These are phyloP conservation scores for Penicillium paneum DNA, from an alignment of 2,329 filamentous ascomycete species.

Conservation along the genomic window DNA sequence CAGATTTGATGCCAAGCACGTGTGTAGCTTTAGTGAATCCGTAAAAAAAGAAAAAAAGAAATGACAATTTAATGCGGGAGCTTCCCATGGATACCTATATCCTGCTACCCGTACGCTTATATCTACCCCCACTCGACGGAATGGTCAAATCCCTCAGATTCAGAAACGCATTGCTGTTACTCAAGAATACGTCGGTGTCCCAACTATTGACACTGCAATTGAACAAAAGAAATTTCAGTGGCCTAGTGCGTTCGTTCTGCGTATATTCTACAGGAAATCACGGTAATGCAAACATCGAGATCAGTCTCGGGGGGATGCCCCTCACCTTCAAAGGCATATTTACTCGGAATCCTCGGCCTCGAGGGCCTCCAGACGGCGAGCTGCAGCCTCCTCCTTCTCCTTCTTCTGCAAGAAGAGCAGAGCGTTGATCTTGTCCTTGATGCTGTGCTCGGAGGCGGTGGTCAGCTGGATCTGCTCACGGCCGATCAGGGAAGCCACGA, in stretches of 20 bases:
- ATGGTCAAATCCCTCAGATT: neutral
- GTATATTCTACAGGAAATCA: slow-evolving; percentile 37
- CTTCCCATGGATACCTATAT: neutral
- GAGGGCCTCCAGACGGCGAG: slow-evolving; percentile 29
- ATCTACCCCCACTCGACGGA: neutral
- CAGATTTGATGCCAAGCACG: neutral
- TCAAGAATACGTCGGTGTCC: neutral
- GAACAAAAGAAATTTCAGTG: slow-evolving; percentile 27
- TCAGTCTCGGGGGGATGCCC: slow-evolving; percentile 14
- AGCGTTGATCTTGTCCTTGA: slow-evolving; percentile 52
- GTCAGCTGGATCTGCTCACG: slow-evolving; percentile 67
- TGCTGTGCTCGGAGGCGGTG: slow-evolving; percentile 35
- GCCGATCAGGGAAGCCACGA: slow-evolving; percentile 76
- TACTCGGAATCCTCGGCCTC: slow-evolving; percentile 35
- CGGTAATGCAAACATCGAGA: slow-evolving; percentile 29
- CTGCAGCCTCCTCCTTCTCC: slow-evolving; percentile 45
- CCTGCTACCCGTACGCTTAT: neutral
- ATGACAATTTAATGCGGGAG: neutral
- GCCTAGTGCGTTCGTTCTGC: slow-evolving; percentile 27
- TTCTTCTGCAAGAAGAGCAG: slow-evolving; percentile 50
- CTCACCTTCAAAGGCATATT: slow-evolving; percentile 18
- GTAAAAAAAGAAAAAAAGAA: neutral
- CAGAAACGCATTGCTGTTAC: neutral
- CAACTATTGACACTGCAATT: slow-evolving; percentile 10
- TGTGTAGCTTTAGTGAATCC: neutral